Conservation (phyloP, 2,329 filamentous ascomycete genomes). For the Sphaerulina vaccinii region DNA sequence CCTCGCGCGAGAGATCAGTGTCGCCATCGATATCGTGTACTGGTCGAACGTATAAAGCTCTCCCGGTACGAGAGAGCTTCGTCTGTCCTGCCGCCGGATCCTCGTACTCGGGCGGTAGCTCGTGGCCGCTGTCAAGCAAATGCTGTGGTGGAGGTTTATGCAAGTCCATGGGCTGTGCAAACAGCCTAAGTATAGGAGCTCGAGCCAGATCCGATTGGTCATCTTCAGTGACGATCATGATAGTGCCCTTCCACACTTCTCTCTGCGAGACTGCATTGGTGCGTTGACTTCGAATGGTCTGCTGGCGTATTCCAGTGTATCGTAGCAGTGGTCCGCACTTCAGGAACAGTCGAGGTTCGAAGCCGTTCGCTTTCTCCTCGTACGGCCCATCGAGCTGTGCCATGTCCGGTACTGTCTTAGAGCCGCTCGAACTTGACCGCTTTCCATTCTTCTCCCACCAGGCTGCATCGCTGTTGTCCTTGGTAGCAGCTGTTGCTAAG, state of each 20-base stretch:
- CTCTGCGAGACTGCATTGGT: constrained; percentile 51
- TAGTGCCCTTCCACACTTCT: constrained; percentile 86
- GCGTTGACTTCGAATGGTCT: constrained; percentile 45
- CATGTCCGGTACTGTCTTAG: constrained; percentile 41
- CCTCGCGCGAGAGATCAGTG: constrained; percentile 73
- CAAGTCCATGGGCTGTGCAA: constrained; percentile 81
- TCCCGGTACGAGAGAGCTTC: constrained; percentile 79
- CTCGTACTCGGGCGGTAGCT: constrained; percentile 75
- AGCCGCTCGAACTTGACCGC: constrained; percentile 26
- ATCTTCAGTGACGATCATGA: constrained; percentile 94
- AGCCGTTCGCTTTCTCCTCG: constrained; percentile 65
- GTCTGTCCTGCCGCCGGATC: constrained; percentile 86
- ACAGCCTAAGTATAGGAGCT: constrained; percentile 75
- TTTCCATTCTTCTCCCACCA: constrained; percentile 68
- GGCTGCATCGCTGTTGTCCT: constrained; percentile 40
- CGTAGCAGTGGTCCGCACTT: constrained; percentile 88
- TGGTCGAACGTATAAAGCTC: constrained; percentile 82
- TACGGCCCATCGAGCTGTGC: constrained; percentile 62
- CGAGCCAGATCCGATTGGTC: constrained; percentile 77
- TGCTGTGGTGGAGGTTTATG: constrained; percentile 76
- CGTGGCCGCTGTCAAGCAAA: constrained; percentile 56
- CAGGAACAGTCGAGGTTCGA: constrained; percentile 79
- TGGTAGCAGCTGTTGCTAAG: constrained; percentile 33
- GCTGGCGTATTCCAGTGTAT: constrained; percentile 77
- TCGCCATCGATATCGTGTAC: constrained; percentile 81